A percentile compares a stretch with the other conserved stretches of the same genome.
phyloP scores from a whole-genome alignment of 2,329 filamentous ascomycete genomes.

The Zymoseptoria pseudotritici region DNA sequence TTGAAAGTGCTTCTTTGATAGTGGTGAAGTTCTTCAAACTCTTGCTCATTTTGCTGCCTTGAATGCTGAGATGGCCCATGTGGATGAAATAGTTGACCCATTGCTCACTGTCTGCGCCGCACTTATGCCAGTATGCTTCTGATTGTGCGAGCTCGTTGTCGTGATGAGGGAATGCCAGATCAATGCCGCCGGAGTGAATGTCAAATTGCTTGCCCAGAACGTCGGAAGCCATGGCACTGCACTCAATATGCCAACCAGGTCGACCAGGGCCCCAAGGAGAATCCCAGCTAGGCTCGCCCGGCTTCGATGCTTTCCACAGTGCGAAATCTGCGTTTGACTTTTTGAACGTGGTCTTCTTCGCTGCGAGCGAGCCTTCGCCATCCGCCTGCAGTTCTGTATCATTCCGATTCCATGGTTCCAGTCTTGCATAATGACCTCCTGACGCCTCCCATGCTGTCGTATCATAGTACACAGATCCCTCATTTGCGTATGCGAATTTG shows the following conservation, averaged over 20 bases:
- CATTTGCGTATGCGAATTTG: slow-evolving; percentile 65
- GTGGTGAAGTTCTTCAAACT: slow-evolving; percentile 93
- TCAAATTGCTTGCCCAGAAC: slow-evolving; percentile 80
- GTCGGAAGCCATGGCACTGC: slow-evolving; percentile 89
- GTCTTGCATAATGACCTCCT: slow-evolving; percentile 75
- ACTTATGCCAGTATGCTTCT: slow-evolving; percentile 66
- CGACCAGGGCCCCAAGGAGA: slow-evolving; percentile 81
- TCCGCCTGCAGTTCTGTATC: slow-evolving; percentile 79
- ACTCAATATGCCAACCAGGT: slow-evolving; percentile 96
- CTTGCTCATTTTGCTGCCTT: slow-evolving; percentile 93
- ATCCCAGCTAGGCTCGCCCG: slow-evolving; percentile 84
- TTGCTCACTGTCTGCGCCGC: slow-evolving; percentile 42
- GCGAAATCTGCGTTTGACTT: slow-evolving; percentile 77
- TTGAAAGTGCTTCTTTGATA: slow-evolving; percentile 69
- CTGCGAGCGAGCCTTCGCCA: slow-evolving; percentile 73
- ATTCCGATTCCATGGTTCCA: slow-evolving; percentile 78
- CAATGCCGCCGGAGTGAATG: slow-evolving; percentile 87
- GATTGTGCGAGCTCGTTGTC: slow-evolving; percentile 89
- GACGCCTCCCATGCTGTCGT: slow-evolving; percentile 76
- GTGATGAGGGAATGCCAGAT: slow-evolving; percentile 85
- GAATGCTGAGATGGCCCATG: slow-evolving; percentile 86
- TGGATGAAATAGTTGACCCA: slow-evolving; percentile 97
- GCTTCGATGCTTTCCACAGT: slow-evolving; percentile 86
- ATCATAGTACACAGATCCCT: slow-evolving; percentile 88
- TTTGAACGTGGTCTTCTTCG: slow-evolving; percentile 53